Percentiles rank a stretch among this genome's conserved stretches.
These are phyloP conservation scores for Ceratobasidium sp. DNA, from an alignment of 1,284 basidiomycete species.

Conservation along the genomic window DNA sequence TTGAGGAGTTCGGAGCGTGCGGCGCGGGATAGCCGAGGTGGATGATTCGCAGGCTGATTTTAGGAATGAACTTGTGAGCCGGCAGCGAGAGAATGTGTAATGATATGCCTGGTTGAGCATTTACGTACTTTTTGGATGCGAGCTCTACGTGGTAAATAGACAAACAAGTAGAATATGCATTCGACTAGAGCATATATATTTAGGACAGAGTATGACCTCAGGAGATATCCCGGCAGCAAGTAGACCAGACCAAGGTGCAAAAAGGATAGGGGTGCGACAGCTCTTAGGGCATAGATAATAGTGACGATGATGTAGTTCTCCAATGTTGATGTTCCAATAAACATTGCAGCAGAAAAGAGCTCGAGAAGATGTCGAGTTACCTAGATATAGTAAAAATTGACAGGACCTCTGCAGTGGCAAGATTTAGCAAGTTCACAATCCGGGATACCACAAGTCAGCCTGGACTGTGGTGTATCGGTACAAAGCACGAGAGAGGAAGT, in stretches of 20 bases:
- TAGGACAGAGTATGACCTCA: neutral
- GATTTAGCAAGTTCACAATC: too few relatives aligned
- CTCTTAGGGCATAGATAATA: neutral
- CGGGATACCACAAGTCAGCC: too few relatives aligned
- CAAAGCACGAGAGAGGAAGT: too few relatives aligned
- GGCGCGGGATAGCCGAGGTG: constrained; percentile 52
- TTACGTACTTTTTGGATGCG: constrained; percentile 58
- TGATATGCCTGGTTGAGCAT: neutral
- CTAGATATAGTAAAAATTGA: too few relatives aligned
- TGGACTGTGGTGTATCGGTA: too few relatives aligned
- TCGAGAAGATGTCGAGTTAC: too few relatives aligned
- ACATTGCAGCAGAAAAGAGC: neutral
- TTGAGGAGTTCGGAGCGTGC: constrained; percentile 60
- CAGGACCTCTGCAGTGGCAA: too few relatives aligned
- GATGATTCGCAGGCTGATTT: constrained; percentile 54
- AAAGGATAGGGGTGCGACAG: constrained; percentile 11
- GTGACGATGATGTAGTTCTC: neutral
- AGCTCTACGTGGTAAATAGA: constrained; percentile 58
- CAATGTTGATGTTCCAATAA: constrained; percentile 6
- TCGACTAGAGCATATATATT: constrained; percentile 49
- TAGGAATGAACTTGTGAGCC: neutral
- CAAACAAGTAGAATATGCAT: constrained; percentile 57
- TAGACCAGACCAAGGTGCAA: neutral
- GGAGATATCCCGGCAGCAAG: neutral
- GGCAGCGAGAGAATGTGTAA: constrained; percentile 15